These are phyloP conservation scores for Neolentinus lepideus DNA, from an alignment of 1,284 basidiomycete species.

Conservation along the genomic window DNA sequence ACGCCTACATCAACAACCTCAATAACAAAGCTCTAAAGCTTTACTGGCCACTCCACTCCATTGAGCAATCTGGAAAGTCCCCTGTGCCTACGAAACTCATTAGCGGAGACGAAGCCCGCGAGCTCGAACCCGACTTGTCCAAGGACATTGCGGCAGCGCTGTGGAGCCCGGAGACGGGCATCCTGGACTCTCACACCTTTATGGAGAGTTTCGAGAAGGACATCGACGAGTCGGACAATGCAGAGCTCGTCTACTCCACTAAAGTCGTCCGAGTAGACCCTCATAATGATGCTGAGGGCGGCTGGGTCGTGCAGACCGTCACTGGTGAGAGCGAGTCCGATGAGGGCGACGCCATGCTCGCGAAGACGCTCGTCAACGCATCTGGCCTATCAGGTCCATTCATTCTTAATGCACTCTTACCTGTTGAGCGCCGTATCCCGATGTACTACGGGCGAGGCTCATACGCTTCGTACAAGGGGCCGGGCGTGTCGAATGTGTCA, in stretches of 20 bases:
- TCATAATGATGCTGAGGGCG: slow-evolving; percentile 22
- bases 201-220: slow-evolving; percentile 80
- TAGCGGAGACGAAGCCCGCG: slow-evolving; percentile 61
- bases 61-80: slow-evolving; percentile 14
- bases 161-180: slow-evolving; percentile 85
- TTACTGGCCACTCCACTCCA: slow-evolving; percentile 39
- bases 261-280: slow-evolving; percentile 84
- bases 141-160: slow-evolving; percentile 66
- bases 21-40: slow-evolving; percentile 55
- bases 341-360: slow-evolving; percentile 72
- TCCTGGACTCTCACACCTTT: slow-evolving; percentile 81
- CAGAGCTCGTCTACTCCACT: slow-evolving; percentile 79
- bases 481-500: slow-evolving; percentile 57
- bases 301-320: slow-evolving; percentile 69
- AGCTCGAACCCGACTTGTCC: slow-evolving; percentile 81
- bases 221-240: slow-evolving; percentile 62
- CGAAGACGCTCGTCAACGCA: slow-evolving; percentile 81
- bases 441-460: slow-evolving; percentile 79
- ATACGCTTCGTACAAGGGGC: slow-evolving; percentile 83
- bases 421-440: slow-evolving; percentile 44
- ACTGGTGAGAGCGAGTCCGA: slow-evolving; percentile 34
- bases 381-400: slow-evolving; percentile 76
- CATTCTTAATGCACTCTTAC: slow-evolving; percentile 68
- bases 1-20: slow-evolving; percentile 63
- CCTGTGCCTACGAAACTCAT: slow-evolving; percentile 68